Percentiles rank a stretch among this genome's conserved stretches.
Conservation (phyloP, 345 rosid species). For the Syzygium aromaticum region DNA sequence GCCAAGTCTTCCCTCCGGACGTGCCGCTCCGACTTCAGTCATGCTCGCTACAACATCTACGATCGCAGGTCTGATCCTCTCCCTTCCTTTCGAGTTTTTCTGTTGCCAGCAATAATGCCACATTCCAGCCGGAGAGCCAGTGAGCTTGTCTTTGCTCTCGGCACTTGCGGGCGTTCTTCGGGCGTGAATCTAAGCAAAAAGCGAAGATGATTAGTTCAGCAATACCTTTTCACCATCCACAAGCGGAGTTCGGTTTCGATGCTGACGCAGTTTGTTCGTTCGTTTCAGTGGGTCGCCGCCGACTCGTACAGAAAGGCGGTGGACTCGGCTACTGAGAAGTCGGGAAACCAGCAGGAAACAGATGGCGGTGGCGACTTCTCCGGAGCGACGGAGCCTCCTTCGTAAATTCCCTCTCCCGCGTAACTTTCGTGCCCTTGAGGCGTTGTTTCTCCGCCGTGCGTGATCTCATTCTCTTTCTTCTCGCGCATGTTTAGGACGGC, state of each 20-base stretch:
- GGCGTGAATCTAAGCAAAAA: not conserved
- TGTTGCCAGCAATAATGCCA: no score
- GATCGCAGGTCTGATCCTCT: conserved; percentile 53
- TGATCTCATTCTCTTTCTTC: not conserved
- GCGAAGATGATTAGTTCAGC: not conserved
- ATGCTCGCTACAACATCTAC: conserved; percentile 87
- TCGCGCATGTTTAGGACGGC: not conserved
- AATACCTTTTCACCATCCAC: not conserved
- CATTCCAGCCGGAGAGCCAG: no score
- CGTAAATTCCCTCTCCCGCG: not conserved
- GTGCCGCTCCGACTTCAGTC: conserved; percentile 81
- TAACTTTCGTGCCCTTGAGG: not conserved
- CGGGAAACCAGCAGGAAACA: conserved; percentile 31
- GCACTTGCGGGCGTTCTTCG: no score
- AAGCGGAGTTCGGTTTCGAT: not conserved
- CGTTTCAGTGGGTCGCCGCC: conserved; percentile 75
- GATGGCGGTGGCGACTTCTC: not conserved
- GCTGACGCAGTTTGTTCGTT: not conserved
- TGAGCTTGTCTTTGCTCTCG: no score
- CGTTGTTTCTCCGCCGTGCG: not conserved
- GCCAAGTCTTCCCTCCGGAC: conserved; percentile 53
- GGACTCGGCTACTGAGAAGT: conserved; percentile 59
- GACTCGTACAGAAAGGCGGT: conserved; percentile 87
- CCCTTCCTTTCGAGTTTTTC: no score
- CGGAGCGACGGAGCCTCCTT: not conserved